These are phyloP conservation scores for Cryptococcus depauperatus DNA, from an alignment of 1,284 basidiomycete genomes.

Conservation along the genomic window DNA sequence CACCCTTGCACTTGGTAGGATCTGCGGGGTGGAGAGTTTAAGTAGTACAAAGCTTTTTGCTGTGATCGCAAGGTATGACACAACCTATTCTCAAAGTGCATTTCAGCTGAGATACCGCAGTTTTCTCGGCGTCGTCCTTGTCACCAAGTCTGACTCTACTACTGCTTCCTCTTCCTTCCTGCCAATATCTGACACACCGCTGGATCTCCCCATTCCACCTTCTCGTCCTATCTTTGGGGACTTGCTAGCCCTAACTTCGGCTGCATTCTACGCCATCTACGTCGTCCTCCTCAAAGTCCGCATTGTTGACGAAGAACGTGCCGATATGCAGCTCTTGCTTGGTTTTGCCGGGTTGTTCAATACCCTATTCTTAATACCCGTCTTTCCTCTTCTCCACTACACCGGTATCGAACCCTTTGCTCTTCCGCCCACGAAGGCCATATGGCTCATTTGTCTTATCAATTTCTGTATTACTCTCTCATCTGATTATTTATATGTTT, in stretches of 20 bases:
- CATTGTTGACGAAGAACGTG: conserved; percentile 71
- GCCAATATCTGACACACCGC: neutral
- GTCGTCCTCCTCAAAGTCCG: conserved; percentile 84
- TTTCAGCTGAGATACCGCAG: conserved; percentile 47
- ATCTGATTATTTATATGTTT: conserved; percentile 77
- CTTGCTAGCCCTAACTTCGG: conserved; percentile 67
- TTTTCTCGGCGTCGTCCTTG: conserved; percentile 75
- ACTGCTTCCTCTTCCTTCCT: conserved; percentile 27
- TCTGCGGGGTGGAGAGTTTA: conserved; percentile 74
- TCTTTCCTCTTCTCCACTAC: conserved; percentile 71
- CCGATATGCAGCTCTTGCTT: conserved; percentile 89
- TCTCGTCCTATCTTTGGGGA: conserved; percentile 58
- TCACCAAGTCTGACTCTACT: conserved; percentile 71
- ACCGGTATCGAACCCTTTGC: conserved; percentile 68
- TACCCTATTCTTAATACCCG: conserved; percentile 69
- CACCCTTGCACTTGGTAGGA: conserved; percentile 75
- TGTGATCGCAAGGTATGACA: conserved; percentile 64
- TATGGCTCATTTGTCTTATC: conserved; percentile 59
- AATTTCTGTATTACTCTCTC: conserved; percentile 83
- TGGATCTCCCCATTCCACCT: conserved; percentile 14
- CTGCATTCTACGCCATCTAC: conserved; percentile 83
- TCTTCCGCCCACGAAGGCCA: conserved; percentile 56
- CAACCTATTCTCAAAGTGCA: neutral
- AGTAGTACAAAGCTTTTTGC: conserved; percentile 69
- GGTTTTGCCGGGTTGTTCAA: conserved; percentile 91